Evolutionary conservation across 1,284 basidiomycete species (phyloP).

Genomic region (Melanopsichium pennsylvanicum): DNA sequence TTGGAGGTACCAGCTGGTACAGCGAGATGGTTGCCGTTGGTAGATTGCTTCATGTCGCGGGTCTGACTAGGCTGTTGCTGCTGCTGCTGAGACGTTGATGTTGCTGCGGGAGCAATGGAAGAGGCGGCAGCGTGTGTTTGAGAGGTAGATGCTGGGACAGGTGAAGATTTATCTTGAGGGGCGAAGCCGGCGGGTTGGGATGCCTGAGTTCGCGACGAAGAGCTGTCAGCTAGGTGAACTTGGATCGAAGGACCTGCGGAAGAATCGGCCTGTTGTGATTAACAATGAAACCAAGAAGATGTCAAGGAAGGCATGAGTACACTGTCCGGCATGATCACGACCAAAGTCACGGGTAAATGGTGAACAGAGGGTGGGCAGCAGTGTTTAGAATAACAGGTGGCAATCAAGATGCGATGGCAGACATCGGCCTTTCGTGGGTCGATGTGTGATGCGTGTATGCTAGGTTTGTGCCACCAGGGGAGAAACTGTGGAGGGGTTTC

Average conservation of each 20-base stretch:
- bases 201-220: conserved; percentile 15
- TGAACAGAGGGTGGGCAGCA: too few species aligned
- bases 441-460: too few species aligned
- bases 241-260: conserved; percentile 33
- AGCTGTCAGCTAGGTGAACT: conserved; percentile 26
- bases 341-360: too few species aligned
- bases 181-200: conserved; percentile 25
- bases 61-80: conserved; percentile 6
- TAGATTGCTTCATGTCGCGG: conserved; percentile 28
- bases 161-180: conserved; percentile 27
- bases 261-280: conserved; percentile 16
- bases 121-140: conserved; percentile 38
- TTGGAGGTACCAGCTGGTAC: conserved; percentile 26
- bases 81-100: background rate
- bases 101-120: background rate
- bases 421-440: too few species aligned
- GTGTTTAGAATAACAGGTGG: too few species aligned
- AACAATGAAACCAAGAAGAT: background rate
- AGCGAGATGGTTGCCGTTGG: conserved; percentile 23
- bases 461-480: too few species aligned
- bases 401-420: too few species aligned
- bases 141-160: conserved; percentile 31
- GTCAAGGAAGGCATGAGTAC: background rate
- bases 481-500: too few species aligned
- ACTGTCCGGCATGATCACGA: background rate